phyloP scores from a whole-genome alignment of 768 basidiomycete genomes.

The Filobasidium wieringae region DNA sequence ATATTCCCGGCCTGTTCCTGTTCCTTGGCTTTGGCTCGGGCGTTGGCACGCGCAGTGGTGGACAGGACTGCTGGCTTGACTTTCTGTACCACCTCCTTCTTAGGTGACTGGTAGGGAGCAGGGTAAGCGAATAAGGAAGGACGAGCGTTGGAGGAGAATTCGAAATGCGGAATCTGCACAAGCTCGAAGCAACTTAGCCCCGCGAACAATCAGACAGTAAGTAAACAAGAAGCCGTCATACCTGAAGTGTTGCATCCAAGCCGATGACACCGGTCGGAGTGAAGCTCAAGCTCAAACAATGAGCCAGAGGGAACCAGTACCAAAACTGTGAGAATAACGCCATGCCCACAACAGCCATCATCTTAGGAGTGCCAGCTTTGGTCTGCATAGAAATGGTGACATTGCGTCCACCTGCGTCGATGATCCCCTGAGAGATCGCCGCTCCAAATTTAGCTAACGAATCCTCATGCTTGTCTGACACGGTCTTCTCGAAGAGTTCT shows the following conservation, averaged over 20 bases:
- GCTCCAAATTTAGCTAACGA: constrained; percentile 98
- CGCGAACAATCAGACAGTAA: neutral
- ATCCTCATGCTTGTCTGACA: constrained; percentile 95
- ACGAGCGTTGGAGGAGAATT: constrained; percentile 76
- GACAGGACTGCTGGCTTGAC: constrained; percentile 90
- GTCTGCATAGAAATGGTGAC: constrained; percentile 89
- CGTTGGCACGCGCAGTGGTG: constrained; percentile 93
- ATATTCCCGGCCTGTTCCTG: constrained; percentile 57
- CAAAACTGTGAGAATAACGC: constrained; percentile 96
- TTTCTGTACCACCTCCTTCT: constrained; percentile 83
- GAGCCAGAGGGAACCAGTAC: constrained; percentile 99
- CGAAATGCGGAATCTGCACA: constrained; percentile 75
- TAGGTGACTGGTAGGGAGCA: constrained; percentile 67
- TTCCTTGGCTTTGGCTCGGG: constrained; percentile 69
- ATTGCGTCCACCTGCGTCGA: constrained; percentile 94
- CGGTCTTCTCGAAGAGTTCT: constrained; percentile 74
- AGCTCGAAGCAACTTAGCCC: constrained; percentile 1
- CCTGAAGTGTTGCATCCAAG: constrained; percentile 71
- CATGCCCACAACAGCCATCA: constrained; percentile 95
- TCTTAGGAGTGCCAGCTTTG: constrained; percentile 82
- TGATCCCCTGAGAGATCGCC: constrained; percentile 86
- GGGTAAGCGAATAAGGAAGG: constrained; percentile 92
- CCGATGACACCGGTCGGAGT: constrained; percentile 93
- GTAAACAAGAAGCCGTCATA: constrained; percentile 33
- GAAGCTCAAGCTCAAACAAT: constrained; percentile 83